Base-by-base conservation (phyloP, 805 yeast genomes). In the Helenozyma rhizophorensis region DNA sequence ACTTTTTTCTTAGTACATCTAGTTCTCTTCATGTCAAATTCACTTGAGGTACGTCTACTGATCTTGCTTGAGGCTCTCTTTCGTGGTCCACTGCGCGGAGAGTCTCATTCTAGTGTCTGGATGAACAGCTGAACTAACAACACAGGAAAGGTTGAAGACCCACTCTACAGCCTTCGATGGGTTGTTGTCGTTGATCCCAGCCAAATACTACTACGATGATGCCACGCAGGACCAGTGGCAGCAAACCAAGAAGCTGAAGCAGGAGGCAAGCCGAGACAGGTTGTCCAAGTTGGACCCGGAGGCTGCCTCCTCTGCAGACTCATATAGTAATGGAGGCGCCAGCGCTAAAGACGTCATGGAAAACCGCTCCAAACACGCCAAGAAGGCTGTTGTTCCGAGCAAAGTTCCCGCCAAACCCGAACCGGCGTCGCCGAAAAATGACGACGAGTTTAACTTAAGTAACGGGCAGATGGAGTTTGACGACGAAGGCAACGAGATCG, bases 201-300 rank as follows among this genome's bases (percentile, higher is more conserved):
- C 97, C 3, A 87, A 88, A 53, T 88, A 83, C 53, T 90, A 90
- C 56, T 88, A 85, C 55, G 96, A 89, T 56, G 96, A 84, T 24
- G 90, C 85, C 37, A 81, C 90, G 2, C 79, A 82, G 48, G 80
- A 81, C 32, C 97, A 90, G 60, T 89, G 97, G 97, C 80, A 81
- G 48, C 82, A 80, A 48, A 84, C 79, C 64, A 86, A 87, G 65
- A 75, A 80, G 60, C 59, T 77, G 19, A 83, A 82, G 47, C 76
- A 71, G 33, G 87, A 85, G 45, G 58, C 68, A 14, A 75, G 68
- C 44, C 68, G 64, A 32, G 78, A 74, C 42, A 83, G 83, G 53
- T 65, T 75, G 43, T 74, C 76, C 36, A 89, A 88, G 56, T 68
- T 89, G 39, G 88, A 87, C 53, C 95, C 96, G 0, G 71, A 70